Evolutionary conservation across 371 early-diverging fungal genomes (phyloP), one percentile per base, ranked within the genome.

Genomic region (Dinochytrium kinnereticum): DNA sequence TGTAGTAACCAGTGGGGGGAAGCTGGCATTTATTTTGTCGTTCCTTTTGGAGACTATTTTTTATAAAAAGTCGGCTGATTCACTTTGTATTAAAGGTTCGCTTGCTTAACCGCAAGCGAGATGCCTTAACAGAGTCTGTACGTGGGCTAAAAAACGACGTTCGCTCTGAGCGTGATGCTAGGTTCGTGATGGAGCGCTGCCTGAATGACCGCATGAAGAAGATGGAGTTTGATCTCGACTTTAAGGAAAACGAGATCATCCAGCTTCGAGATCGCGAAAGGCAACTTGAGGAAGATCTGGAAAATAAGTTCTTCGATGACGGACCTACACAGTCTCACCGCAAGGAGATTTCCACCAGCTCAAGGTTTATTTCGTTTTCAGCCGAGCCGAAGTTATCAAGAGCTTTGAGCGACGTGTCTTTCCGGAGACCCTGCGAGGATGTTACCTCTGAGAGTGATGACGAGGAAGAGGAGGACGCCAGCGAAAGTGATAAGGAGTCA

Each of bases 221-320:
- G 30, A 68, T 73, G 68, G 74, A 73, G 44, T 39, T 73, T 26
- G 74, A 73, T 19, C 40, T 73, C 1, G 71, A 71, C 13, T 71
- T 71, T 30, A 71, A 71, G 30, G 71, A 71, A 21, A 64, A 39
- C 44, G 71, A 71, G 38, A 39, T 71, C 15, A 13, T 64, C 19
- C 44, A 71, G 26, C 40, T 71, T n/a, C 17, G 71, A n/a, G 71
- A 71, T 39, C 71, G 71, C n/a, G 31, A 49, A 33, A 33, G 64
- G 64, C 65, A 71, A n/a, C 37, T 71, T 19, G 37, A 36, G 3
- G 71, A 59, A 10, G 34, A 64, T 36, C 10, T 71, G 2, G 71
- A 69, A 26, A n/a, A 59, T 19, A 50, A 26, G 70, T 69, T 10
- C 51, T 69, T 33, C 59, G 38, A 69, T 33, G 59, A 38, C 24